Evolutionary conservation across 805 yeast genomes (phyloP), one percentile per base, ranked within the genome.

Genomic region (Komagataella mondaviorum): DNA sequence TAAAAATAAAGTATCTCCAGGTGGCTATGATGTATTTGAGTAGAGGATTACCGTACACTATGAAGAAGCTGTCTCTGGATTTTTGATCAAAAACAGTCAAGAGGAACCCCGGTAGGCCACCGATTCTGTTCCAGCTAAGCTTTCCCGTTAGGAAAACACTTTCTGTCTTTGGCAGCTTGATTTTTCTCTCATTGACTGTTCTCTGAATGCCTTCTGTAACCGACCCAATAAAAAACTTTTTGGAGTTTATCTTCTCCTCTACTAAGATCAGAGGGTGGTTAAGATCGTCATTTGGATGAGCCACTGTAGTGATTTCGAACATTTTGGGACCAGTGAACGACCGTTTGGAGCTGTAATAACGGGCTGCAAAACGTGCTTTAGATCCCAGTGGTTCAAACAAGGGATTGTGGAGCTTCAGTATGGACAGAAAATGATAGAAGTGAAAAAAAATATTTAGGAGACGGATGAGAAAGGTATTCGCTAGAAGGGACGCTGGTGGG

Each of bases 31-130:
- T 71, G 61, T 79, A 83, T 52, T 75, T 71, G 24, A 78, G 60
- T 2, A 69, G 61, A 47, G 66, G 69, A 43, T 59, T 61, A 22
- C 67, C 67, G n/a, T 82, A 77, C 49, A 80, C 76, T 57, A 67
- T 74, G 0, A 88, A 67, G n/a, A 72, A 73, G 44, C 86, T 62
- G 6, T 71, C 71, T 48, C 76, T 74, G 55, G 75, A 72, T 1
- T 88, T 89, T 57, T 88, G 85, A 57, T 88, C 96, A 52, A 87
- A 81, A 12, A 85, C 71, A 0, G 97, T 88, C 49, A 91, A 68
- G 49, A 91, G 77, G 59, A 88, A 68, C 0, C 99, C 99, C 0
- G 98, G 97, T 6, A 91, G 65, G 0, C 99, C 99, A n/a, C 95
- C 88, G 2, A 88, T 68, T n/a, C 83, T 73, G 5, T 75, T 63